phyloP scores from a whole-genome alignment of 2,329 filamentous ascomycete species.

The Ophiocordyceps robertsii region DNA sequence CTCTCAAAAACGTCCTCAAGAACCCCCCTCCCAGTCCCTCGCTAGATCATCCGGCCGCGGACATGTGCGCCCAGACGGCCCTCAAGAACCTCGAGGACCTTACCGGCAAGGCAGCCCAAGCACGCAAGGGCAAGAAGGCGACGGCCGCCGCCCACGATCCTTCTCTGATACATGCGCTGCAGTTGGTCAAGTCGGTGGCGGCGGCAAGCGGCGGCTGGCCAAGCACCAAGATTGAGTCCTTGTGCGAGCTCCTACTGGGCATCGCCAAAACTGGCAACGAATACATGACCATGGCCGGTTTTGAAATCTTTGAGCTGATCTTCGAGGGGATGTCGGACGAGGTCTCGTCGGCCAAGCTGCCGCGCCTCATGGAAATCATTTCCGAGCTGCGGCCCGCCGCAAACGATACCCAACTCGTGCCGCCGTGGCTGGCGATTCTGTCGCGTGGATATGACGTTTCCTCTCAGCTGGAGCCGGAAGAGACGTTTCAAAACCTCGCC shows the following conservation, averaged over 20 bases:
- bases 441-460: slow-evolving; percentile 91
- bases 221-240: slow-evolving; percentile 81
- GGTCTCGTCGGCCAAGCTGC: slow-evolving; percentile 77
- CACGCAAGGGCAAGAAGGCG: slow-evolving; percentile 52
- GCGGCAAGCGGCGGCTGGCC: slow-evolving; percentile 87
- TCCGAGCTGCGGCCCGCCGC: slow-evolving; percentile 80
- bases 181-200: slow-evolving; percentile 83
- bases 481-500: slow-evolving; percentile 84
- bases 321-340: slow-evolving; percentile 86
- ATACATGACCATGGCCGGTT: slow-evolving; percentile 89
- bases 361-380: slow-evolving; percentile 80
- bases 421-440: slow-evolving; percentile 91
- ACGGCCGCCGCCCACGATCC: slow-evolving; percentile 57
- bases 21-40: slow-evolving; percentile 83
- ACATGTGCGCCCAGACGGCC: slow-evolving; percentile 90
- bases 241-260: slow-evolving; percentile 78
- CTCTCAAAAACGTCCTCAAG: slow-evolving; percentile 68
- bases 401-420: slow-evolving; percentile 87
- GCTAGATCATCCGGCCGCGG: slow-evolving; percentile 84
- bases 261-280: slow-evolving; percentile 88
- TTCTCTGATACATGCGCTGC: slow-evolving; percentile 77
- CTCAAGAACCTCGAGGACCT: slow-evolving; percentile 69
- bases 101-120: slow-evolving; percentile 44
- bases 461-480: slow-evolving; percentile 73
- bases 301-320: slow-evolving; percentile 95